phyloP scores from a whole-genome alignment of 192 early-diverging fungal genomes.

The Coemansia sp. region DNA sequence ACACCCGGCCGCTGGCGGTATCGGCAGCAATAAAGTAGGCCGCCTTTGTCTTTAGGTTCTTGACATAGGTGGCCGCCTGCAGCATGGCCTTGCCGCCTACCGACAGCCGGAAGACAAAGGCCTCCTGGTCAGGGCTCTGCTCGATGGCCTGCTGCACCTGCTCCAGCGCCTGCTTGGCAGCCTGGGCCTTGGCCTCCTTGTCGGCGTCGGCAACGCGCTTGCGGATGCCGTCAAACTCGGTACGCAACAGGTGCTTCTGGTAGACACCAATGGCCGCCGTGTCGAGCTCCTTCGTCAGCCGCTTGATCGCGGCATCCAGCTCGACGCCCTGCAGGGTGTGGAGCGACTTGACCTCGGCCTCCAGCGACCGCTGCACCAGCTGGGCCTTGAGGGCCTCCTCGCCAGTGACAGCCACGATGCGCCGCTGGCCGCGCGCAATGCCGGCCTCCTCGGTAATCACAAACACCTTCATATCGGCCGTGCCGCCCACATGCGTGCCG shows the following conservation, averaged over 20 bases:
- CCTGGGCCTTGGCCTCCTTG: constrained; percentile 78
- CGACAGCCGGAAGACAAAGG: constrained; percentile 53
- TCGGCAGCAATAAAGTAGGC: constrained; percentile 80
- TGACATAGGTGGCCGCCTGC: constrained; percentile 72
- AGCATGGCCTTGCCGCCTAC: constrained; percentile 81
- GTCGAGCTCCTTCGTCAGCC: constrained; percentile 73
- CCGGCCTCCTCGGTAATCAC: constrained; percentile 82
- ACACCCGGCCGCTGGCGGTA: constrained; percentile 56
- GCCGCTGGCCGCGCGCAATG: constrained; percentile 95
- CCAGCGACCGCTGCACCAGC: constrained; percentile 63
- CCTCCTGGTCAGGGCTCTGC: constrained; percentile 51
- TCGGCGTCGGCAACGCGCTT: constrained; percentile 84
- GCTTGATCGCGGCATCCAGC: constrained; percentile 77
- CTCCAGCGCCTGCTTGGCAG: constrained; percentile 77
- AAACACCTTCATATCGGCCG: constrained; percentile 83
- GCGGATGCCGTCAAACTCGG: constrained; percentile 67
- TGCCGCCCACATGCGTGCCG: constrained; percentile 90
- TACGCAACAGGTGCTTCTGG: constrained; percentile 67
- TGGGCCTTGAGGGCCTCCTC: constrained; percentile 79
- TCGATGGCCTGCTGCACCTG: constrained; percentile 68
- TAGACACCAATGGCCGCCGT: constrained; percentile 71
- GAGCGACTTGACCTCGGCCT: constrained; percentile 56
- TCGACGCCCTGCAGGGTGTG: constrained; percentile 51
- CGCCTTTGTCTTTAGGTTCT: constrained; percentile 77
- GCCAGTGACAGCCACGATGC: constrained; percentile 90